Base-by-base conservation (phyloP, 139 green algal species). In the Closterium sp. region DNA sequence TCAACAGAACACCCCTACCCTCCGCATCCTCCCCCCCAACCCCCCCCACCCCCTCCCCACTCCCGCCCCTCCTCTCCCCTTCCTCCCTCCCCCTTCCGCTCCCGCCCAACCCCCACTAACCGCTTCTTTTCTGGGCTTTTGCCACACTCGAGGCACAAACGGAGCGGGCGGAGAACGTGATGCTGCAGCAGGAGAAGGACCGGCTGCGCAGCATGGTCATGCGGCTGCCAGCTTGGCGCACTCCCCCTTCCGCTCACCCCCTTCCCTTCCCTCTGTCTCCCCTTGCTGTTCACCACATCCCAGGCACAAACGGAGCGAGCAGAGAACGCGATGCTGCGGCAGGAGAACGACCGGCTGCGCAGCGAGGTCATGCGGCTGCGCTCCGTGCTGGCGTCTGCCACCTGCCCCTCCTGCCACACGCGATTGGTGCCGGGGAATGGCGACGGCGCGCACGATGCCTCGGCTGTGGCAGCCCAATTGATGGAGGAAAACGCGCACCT, bases 161-260 rank as follows among this genome's bases (percentile, higher is more conserved):
- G 28, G 89, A 91, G 89, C 5, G 89, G 33, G 31, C 66, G 10
- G 89, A 91, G 84, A 91, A 91, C 34, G 30, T 23, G 89, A 34
- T 91, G 84, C 89, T 91, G 33, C 85, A 69, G 32, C 21, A 86
- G n/a, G 89, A 91, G 84, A 91, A 90, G 4, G 89, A 91, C 6
- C 89, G 89, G n/a, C 83, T 91, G 33, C 10, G 28, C 32, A 76
- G n/a, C n/a, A 25, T 55, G 34, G 55, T 76, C 16, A 76, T 76
- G 55, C 55, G 55, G 0, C 55, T 76, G 55, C 55, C n/a, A n/a
- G n/a, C n/a, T n/a, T n/a, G n/a, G n/a, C n/a, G 64, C 64, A 83
- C 16, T 87, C 30, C n/a, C 84, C 21, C 33, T 69, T 2, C 38
- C 21, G n/a, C 28, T 23, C n/a, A 16, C 30, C 21, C 86, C 69